A percentile compares a stretch with the other conserved stretches of the same genome.
These are phyloP conservation scores for Podila minutissima DNA, from an alignment of 192 early-diverging fungal species.

Conservation along the genomic window DNA sequence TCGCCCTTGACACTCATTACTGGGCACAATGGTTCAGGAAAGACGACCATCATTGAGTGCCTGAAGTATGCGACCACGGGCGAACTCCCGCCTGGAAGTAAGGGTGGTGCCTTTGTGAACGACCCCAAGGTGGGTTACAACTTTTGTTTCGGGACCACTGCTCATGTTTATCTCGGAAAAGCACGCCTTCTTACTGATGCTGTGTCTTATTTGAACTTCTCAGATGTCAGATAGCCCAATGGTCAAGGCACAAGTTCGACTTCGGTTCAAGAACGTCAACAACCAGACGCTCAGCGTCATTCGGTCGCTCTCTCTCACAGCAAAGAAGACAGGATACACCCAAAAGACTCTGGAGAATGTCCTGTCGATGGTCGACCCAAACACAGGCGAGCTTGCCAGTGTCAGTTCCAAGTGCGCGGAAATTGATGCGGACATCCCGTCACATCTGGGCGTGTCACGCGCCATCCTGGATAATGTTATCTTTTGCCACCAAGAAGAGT, in stretches of 20 bases:
- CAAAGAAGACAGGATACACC: slow-evolving; percentile 64
- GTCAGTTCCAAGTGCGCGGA: slow-evolving; percentile 87
- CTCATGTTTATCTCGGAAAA: background rate
- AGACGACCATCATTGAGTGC: slow-evolving; percentile 98
- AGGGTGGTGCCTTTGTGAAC: slow-evolving; percentile 91
- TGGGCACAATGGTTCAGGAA: slow-evolving; percentile 96
- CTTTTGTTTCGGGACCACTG: background rate
- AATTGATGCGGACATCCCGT: slow-evolving; percentile 84
- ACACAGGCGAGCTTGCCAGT: slow-evolving; percentile 68
- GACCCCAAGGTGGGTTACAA: slow-evolving; percentile 80
- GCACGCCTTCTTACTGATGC: background rate
- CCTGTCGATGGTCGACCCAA: slow-evolving; percentile 65
- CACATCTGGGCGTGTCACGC: slow-evolving; percentile 88
- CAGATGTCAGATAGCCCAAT: slow-evolving; percentile 78
- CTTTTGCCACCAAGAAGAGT: slow-evolving; percentile 99
- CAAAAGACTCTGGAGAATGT: slow-evolving; percentile 86
- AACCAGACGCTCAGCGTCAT: slow-evolving; percentile 77
- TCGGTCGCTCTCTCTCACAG: slow-evolving; percentile 81
- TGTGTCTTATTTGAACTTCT: background rate
- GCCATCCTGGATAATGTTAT: slow-evolving; percentile 98
- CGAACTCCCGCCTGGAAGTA: slow-evolving; percentile 86
- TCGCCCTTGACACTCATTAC: slow-evolving; percentile 95
- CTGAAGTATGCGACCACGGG: slow-evolving; percentile 97
- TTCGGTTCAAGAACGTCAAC: slow-evolving; percentile 84
- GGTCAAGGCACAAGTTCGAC: slow-evolving; percentile 91